Evolutionary conservation across 2,329 filamentous ascomycete genomes (phyloP).

Genomic region (Exophiala phaeomuriformis): DNA sequence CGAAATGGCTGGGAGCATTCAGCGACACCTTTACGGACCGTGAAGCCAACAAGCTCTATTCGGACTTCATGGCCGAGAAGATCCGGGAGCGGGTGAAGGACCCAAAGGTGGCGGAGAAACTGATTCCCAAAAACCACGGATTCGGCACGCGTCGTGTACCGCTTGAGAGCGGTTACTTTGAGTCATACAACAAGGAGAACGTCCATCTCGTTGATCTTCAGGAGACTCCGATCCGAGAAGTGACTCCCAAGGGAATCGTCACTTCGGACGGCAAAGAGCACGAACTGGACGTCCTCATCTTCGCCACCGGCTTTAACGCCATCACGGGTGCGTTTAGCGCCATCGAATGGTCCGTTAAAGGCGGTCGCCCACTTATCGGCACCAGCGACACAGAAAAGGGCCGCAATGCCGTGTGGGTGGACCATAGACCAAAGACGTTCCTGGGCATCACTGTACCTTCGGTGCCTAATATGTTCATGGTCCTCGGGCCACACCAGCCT

Average conservation of each 20-base stretch:
- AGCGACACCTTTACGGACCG: slow-evolving; percentile 43
- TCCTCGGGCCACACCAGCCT: slow-evolving; percentile 49
- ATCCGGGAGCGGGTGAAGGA: slow-evolving; percentile 47
- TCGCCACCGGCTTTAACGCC: slow-evolving; percentile 41
- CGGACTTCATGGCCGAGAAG: slow-evolving; percentile 51
- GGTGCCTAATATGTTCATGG: slow-evolving; percentile 46
- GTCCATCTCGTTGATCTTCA: slow-evolving; percentile 43
- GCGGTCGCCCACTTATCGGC: slow-evolving; percentile 22
- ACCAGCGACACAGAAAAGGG: too few relatives aligned
- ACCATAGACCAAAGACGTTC: slow-evolving; percentile 32
- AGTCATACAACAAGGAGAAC: slow-evolving; percentile 42
- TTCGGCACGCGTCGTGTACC: slow-evolving; percentile 48
- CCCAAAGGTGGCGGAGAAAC: slow-evolving; percentile 44
- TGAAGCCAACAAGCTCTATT: slow-evolving; percentile 46
- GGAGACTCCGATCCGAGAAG: slow-evolving; percentile 36
- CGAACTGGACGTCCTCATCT: slow-evolving; percentile 37
- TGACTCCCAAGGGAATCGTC: slow-evolving; percentile 37
- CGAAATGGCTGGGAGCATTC: slow-evolving; percentile 47
- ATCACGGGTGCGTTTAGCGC: slow-evolving; percentile 37
- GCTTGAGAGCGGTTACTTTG: slow-evolving; percentile 47
- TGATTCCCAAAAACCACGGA: slow-evolving; percentile 49
- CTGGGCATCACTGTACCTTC: slow-evolving; percentile 37
- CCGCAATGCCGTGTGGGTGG: slow-evolving; percentile 11
- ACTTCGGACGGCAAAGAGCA: slow-evolving; percentile 33
- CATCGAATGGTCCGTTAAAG: slow-evolving; percentile 34